Percentiles rank a stretch among this genome's conserved stretches.
Evolutionary conservation across 2,329 filamentous ascomycete species (phyloP).

Genomic region (Orbilia brochopaga): DNA sequence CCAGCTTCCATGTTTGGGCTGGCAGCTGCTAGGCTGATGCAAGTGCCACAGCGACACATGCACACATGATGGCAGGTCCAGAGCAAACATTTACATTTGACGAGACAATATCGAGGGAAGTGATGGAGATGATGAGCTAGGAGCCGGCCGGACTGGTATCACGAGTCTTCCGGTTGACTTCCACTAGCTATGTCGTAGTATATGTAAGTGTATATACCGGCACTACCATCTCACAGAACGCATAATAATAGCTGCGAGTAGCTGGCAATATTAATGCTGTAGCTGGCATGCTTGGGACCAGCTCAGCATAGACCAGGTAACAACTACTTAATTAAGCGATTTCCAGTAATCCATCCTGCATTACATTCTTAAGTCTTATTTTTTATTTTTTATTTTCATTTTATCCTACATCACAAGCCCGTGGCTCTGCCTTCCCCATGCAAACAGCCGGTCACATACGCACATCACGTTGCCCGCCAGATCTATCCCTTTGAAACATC

Average conservation of each 20-base stretch:
- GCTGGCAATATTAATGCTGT: no score
- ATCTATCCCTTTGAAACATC: not conserved
- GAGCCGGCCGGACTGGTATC: not conserved
- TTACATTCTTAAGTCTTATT: not conserved
- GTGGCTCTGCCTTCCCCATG: constrained; percentile 1
- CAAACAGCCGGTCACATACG: constrained; percentile 24
- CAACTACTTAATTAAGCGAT: no score
- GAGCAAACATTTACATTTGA: no score
- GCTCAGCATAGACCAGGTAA: not conserved
- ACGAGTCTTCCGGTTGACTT: not conserved
- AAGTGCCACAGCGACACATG: not conserved
- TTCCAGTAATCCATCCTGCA: not conserved
- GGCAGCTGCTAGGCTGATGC: not conserved
- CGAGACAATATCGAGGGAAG: no score
- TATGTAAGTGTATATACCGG: no score
- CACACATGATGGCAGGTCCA: not conserved
- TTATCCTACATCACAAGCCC: not conserved
- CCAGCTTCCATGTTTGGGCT: not conserved
- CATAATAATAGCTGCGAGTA: no score
- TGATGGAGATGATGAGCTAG: no score
- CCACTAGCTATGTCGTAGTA: not conserved
- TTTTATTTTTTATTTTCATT: not conserved
- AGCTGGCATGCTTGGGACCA: no score
- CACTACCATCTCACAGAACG: no score
- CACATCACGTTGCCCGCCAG: constrained; percentile 39